Conservation (phyloP, 2,329 filamentous ascomycete genomes). For the Xylogone sp. region DNA sequence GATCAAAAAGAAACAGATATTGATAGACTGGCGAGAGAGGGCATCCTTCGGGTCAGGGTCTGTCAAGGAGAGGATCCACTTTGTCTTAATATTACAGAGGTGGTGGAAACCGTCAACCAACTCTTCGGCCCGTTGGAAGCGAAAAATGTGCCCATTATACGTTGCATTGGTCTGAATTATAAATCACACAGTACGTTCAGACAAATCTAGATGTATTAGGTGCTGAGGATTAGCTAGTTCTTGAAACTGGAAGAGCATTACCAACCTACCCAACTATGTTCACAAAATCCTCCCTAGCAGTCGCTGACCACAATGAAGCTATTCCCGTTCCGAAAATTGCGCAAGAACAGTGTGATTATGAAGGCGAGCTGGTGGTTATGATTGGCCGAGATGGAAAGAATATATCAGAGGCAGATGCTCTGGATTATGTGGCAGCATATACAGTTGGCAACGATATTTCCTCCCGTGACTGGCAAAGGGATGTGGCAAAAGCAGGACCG, state of each 20-base stretch:
- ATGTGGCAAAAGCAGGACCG: slow-evolving; percentile 34
- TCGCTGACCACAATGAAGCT: slow-evolving; percentile 29
- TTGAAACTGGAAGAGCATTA: slow-evolving; percentile 46
- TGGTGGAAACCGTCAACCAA: too few species aligned
- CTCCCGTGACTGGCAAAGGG: slow-evolving; percentile 34
- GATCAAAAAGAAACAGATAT: too few species aligned
- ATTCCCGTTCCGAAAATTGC: slow-evolving; percentile 45
- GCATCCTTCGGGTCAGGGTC: too few species aligned
- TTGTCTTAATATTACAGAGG: too few species aligned
- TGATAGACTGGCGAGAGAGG: too few species aligned
- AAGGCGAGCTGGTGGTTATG: slow-evolving; percentile 23
- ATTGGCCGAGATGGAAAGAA: slow-evolving; percentile 36
- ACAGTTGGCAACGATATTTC: slow-evolving; percentile 38
- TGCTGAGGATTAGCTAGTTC: too few species aligned
- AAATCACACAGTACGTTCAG: slow-evolving; percentile 31
- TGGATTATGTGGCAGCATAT: slow-evolving; percentile 37
- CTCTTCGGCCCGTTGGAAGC: slow-evolving; percentile 27
- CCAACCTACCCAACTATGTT: slow-evolving; percentile 49
- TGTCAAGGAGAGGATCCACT: too few species aligned
- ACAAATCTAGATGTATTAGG: neutral
- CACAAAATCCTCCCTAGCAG: slow-evolving; percentile 42
- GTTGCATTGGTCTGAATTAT: slow-evolving; percentile 35
- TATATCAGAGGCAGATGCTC: slow-evolving; percentile 32
- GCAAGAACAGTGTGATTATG: neutral
- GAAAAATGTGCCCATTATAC: slow-evolving; percentile 31